phyloP scores from a whole-genome alignment of 2,329 filamentous ascomycete species.

The Calonectria pseudoturangicola region DNA sequence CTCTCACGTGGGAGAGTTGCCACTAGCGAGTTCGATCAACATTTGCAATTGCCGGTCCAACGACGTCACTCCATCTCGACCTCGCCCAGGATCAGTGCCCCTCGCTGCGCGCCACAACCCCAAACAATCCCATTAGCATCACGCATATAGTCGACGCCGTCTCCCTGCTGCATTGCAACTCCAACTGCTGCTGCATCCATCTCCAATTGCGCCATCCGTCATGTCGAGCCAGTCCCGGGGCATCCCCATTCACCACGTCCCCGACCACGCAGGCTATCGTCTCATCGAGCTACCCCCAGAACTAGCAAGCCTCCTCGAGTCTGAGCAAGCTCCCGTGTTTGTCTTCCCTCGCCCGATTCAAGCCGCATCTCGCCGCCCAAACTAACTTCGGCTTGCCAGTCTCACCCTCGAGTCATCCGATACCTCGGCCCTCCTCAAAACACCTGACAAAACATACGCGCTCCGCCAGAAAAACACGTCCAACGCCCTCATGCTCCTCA shows the following conservation, averaged over 20 bases:
- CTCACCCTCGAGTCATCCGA: conserved; percentile 70
- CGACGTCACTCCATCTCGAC: conserved; percentile 33
- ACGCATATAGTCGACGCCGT: conserved; percentile 1
- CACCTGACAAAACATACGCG: conserved; percentile 71
- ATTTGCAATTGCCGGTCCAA: conserved; percentile 33
- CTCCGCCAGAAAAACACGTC: conserved; percentile 81
- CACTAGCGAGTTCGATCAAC: conserved; percentile 14
- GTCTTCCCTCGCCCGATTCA: conserved; percentile 49
- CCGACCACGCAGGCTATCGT: conserved; percentile 72
- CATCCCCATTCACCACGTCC: conserved; percentile 70
- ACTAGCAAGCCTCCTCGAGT: conserved; percentile 73
- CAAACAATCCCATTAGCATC: conserved; percentile 21
- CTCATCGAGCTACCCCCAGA: conserved; percentile 78
- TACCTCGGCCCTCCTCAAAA: conserved; percentile 70
- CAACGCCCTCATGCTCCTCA: conserved; percentile 77
- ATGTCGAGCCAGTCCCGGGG: conserved; percentile 70
- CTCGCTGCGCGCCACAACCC: conserved; percentile 1
- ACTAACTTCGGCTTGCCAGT: conserved; percentile 55
- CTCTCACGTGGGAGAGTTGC: conserved; percentile 26
- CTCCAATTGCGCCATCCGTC: conserved; percentile 8
- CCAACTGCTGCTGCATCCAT: neutral
- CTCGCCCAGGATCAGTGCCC: conserved; percentile 6
- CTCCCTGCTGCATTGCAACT: conserved; percentile 11
- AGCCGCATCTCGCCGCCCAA: conserved; percentile 2
- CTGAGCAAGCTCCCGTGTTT: conserved; percentile 71